Percentiles rank a stretch among this genome's conserved stretches.
phyloP scores from a whole-genome alignment of 2,329 filamentous ascomycete species.

The Stagonosporopsis chrysanthemi region DNA sequence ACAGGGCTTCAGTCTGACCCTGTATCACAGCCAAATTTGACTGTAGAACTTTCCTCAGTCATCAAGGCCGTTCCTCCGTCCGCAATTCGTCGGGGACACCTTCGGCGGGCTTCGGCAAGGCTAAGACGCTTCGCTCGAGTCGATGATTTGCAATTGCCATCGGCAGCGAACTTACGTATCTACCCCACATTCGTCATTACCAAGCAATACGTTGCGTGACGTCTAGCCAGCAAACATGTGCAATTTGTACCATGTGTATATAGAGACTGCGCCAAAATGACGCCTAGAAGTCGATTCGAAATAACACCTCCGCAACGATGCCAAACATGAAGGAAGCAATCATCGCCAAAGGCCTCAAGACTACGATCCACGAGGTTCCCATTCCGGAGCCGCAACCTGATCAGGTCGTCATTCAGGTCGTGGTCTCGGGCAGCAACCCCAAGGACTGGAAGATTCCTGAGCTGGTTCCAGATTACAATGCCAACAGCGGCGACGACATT shows the following conservation, averaged over 20 bases:
- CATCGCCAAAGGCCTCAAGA: conserved; percentile 41
- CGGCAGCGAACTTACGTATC: conserved; percentile 1
- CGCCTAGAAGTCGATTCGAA: neutral
- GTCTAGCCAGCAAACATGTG: conserved; percentile 9
- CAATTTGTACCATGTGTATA: conserved; percentile 5
- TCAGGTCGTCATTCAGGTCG: conserved; percentile 51
- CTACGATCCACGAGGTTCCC: conserved; percentile 48
- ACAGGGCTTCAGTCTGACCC: no score
- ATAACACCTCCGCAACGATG: neutral
- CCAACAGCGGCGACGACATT: conserved; percentile 64
- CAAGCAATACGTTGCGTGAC: conserved; percentile 15
- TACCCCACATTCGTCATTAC: conserved; percentile 21
- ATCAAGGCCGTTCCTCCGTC: conserved; percentile 1
- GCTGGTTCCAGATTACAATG: conserved; percentile 23
- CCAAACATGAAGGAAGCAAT: conserved; percentile 53
- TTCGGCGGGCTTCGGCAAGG: conserved; percentile 11
- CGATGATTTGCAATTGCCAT: conserved; percentile 10
- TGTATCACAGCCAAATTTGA: no score
- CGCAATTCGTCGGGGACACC: neutral
- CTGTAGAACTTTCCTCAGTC: no score
- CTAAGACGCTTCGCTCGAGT: conserved; percentile 9
- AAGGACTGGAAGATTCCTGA: conserved; percentile 57
- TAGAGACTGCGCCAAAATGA: neutral
- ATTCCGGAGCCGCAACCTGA: conserved; percentile 44
- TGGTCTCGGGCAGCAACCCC: conserved; percentile 52